These are phyloP conservation scores for Zelonia costaricensis DNA, from an alignment of 208 protist species.

Conservation along the genomic window DNA sequence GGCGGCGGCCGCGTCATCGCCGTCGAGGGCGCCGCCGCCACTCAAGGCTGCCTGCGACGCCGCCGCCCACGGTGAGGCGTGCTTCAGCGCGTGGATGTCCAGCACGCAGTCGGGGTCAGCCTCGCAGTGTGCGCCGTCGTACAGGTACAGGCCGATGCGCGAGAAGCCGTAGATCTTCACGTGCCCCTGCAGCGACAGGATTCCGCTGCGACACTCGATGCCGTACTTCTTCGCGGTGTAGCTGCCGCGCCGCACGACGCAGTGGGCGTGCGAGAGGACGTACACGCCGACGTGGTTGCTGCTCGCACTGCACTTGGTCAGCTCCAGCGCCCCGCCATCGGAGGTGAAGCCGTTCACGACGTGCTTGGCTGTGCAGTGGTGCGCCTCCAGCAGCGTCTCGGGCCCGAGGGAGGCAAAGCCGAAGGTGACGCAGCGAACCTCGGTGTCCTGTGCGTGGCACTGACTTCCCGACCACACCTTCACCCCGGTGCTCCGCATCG, in stretches of 20 bases:
- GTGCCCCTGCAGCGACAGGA: slow-evolving; percentile 60
- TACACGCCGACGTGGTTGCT: slow-evolving; percentile 70
- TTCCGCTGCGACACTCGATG: slow-evolving; percentile 53
- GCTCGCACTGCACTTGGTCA: slow-evolving; percentile 58
- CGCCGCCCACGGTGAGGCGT: not conserved
- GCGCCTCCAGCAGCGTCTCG: slow-evolving; percentile 47
- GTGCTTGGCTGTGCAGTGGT: slow-evolving; percentile 55
- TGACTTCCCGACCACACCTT: slow-evolving; percentile 69
- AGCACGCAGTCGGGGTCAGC: slow-evolving; percentile 43
- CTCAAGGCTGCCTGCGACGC: not conserved
- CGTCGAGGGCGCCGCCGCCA: too few relatives aligned
- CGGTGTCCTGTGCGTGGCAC: slow-evolving; percentile 44
- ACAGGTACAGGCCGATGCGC: slow-evolving; percentile 59
- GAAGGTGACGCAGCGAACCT: slow-evolving; percentile 61
- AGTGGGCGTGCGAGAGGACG: slow-evolving; percentile 61
- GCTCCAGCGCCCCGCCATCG: slow-evolving; percentile 47
- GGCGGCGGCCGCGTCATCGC: too few relatives aligned
- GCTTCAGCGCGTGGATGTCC: slow-evolving; percentile 39
- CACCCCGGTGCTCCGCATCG: slow-evolving; percentile 45
- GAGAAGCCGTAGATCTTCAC: slow-evolving; percentile 70
- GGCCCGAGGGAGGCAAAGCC: slow-evolving; percentile 72
- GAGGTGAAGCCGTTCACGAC: slow-evolving; percentile 75
- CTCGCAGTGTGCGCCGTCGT: slow-evolving; percentile 43
- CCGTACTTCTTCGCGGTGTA: slow-evolving; percentile 65
- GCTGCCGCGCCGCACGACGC: slow-evolving; percentile 47